Base-by-base conservation (phyloP, 441 rosid genomes). In the Manihot esculenta region DNA sequence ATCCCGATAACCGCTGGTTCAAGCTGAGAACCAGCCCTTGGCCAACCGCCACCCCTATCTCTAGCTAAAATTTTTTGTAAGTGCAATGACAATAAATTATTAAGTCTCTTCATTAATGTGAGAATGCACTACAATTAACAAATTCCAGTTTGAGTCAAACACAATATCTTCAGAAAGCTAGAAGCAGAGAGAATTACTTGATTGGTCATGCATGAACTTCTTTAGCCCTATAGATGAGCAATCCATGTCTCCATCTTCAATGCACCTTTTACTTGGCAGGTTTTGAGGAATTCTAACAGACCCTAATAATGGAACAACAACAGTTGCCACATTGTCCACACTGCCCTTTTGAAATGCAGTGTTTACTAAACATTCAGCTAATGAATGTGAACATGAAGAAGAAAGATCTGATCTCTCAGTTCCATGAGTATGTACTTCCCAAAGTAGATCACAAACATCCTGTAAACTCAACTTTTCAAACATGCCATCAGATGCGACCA, bases 401-500 rank as follows among this genome's bases (percentile, higher is more conserved):
- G 95, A 78, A 38, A 82, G 55, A 66, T 82, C 84, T 13, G 84
- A 76, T 59, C 81, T 76, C 65, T 74, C 63, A 26, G 75, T 76
- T 63, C 78, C 86, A 66, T 76, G 80, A 48, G 73, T 70, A 26
- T 80, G 81, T 62, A 78, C 84, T 77, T 89, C 94, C 91, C 88
- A 83, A 45, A 94, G 75, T 80, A 88, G 66, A 84, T 94, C 96
- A 72, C 99, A 92, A 61, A 88, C 95, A 55, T 90, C 94, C 74
- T 90, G 94, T 77, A 86, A 76, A 72, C 87, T 83, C 84, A 89
- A 68, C 74, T 86, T 89, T 80, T 92, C 99, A 82, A 94, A 92
- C 76, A 94, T 73, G 63, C 99, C 99, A 87, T 94, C 99, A 26
- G 99, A 84, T 73, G 96, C 97, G 76, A 85, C 96, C 65, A 94